Evolutionary conservation across 2,329 filamentous ascomycete species (phyloP).

Genomic region (Dactylellina drechsleri): DNA sequence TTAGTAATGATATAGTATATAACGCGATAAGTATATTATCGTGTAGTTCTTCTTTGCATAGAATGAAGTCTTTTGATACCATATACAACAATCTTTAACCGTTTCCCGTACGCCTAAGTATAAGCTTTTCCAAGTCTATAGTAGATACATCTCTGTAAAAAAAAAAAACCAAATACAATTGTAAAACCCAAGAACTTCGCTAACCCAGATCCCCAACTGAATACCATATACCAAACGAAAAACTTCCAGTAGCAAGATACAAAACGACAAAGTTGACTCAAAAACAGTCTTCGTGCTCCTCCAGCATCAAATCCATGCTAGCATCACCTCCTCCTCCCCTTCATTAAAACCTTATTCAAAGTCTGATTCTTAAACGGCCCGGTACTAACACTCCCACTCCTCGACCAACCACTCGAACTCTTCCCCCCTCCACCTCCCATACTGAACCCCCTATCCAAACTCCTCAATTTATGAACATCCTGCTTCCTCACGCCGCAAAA

Average conservation of each 20-base stretch:
- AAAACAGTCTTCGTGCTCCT: no score
- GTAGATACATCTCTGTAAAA: no score
- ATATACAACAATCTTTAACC: not conserved
- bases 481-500: slow-evolving; percentile 14
- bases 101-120: no score
- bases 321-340: slow-evolving; percentile 17
- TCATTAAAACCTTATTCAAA: slow-evolving; percentile 37
- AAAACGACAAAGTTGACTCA: no score
- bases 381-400: not conserved
- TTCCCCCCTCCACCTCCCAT: not conserved
- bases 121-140: no score
- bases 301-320: not conserved
- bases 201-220: no score
- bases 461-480: slow-evolving; percentile 20
- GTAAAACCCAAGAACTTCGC: no score
- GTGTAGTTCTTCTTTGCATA: not conserved
- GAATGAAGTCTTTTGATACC: not conserved
- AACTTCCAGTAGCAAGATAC: no score
- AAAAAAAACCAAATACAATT: no score
- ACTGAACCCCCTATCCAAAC: slow-evolving; percentile 20
- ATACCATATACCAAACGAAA: no score
- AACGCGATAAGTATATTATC: not conserved
- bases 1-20: no score
- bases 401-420: not conserved
- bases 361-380: slow-evolving; percentile 35